Conservation (phyloP, 2,329 filamentous ascomycete genomes). For the Hypomyces perniciosus region DNA sequence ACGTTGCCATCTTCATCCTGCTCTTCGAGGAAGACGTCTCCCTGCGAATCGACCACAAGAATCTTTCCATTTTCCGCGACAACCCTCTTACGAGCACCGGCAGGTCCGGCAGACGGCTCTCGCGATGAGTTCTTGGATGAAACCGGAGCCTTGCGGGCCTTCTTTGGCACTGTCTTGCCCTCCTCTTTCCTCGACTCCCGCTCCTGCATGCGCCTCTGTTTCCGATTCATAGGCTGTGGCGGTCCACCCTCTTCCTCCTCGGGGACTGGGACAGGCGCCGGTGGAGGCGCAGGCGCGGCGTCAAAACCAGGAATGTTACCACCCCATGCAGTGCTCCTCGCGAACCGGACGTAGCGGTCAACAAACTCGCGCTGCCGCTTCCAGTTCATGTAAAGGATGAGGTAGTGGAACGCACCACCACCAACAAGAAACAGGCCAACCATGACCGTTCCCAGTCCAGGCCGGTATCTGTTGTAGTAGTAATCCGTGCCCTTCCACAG, state of each 20-base stretch:
- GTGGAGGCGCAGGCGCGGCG: slow-evolving; percentile 34
- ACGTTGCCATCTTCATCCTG: slow-evolving; percentile 79
- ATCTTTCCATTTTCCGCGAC: slow-evolving; percentile 94
- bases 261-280: slow-evolving; percentile 38
- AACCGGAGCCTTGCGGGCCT: slow-evolving; percentile 31
- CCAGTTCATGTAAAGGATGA: slow-evolving; percentile 78
- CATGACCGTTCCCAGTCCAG: slow-evolving; percentile 80
- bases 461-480: slow-evolving; percentile 92
- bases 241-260: slow-evolving; percentile 42
- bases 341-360: slow-evolving; percentile 84
- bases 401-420: slow-evolving; percentile 83
- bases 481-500: slow-evolving; percentile 96
- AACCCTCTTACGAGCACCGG: slow-evolving; percentile 78
- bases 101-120: slow-evolving; percentile 49
- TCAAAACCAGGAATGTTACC: slow-evolving; percentile 71
- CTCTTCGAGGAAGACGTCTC: slow-evolving; percentile 93
- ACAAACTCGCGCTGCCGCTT: slow-evolving; percentile 88
- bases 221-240: slow-evolving; percentile 66
- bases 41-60: slow-evolving; percentile 82
- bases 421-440: slow-evolving; percentile 73
- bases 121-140: slow-evolving; percentile 19
- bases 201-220: slow-evolving; percentile 83
- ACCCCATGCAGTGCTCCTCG: slow-evolving; percentile 83
- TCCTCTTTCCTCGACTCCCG: slow-evolving; percentile 70
- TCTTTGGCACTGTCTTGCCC: slow-evolving; percentile 48